Percentiles rank a stretch among this genome's conserved stretches.
phyloP scores from a whole-genome alignment of 129 eudicot genomes.

The Pittosporum tobira region DNA sequence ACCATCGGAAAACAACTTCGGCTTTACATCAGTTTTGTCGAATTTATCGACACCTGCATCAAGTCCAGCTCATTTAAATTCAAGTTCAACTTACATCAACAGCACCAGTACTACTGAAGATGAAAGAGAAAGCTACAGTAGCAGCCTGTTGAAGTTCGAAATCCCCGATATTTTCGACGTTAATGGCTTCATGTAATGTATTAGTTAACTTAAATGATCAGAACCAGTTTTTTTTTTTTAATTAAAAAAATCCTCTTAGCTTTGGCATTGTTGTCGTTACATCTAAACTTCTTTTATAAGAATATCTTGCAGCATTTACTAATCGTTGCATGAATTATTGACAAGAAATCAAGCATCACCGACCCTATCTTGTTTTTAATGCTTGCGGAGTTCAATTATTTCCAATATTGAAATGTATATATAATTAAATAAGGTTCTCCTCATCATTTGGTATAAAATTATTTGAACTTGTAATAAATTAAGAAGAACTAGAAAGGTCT shows the following conservation, averaged over 20 bases:
- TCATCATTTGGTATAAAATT: neutral
- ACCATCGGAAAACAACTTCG: slow-evolving; percentile 31
- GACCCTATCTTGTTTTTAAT: no score
- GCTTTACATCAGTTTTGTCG: slow-evolving; percentile 32
- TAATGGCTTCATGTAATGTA: neutral
- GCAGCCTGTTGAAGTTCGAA: slow-evolving; percentile 54
- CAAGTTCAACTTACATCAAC: slow-evolving; percentile 37
- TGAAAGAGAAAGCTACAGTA: slow-evolving; percentile 60
- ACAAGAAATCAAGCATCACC: no score
- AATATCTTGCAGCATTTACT: neutral
- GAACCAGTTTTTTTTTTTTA: neutral
- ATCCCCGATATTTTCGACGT: slow-evolving; percentile 26
- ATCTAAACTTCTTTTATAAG: neutral
- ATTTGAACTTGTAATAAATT: neutral
- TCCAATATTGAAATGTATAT: no score
- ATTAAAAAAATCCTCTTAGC: neutral
- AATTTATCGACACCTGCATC: slow-evolving; percentile 37
- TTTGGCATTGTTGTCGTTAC: neutral
- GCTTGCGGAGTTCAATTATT: no score
- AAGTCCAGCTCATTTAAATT: slow-evolving; percentile 38
- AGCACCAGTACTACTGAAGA: slow-evolving; percentile 33
- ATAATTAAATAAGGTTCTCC: no score
- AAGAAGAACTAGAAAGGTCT: no score
- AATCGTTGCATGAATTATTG: neutral
- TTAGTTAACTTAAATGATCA: neutral